Evolutionary conservation across 2,329 filamentous ascomycete genomes (phyloP).

Genomic region (Cryphonectria japonica): DNA sequence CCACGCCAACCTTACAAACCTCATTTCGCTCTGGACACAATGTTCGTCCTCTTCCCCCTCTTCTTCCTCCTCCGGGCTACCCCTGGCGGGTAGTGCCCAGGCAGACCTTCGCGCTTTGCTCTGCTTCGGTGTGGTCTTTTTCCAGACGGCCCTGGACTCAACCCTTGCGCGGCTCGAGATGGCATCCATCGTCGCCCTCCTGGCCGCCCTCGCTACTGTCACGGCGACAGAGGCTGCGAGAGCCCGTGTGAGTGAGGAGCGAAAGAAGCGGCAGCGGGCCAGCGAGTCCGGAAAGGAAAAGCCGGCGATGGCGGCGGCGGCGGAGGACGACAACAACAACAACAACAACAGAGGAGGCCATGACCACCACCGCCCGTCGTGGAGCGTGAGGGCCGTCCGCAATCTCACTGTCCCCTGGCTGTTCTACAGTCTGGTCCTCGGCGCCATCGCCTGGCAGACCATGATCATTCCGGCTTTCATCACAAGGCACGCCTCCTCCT

Average conservation of each 20-base stretch:
- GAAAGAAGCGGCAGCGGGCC: not conserved
- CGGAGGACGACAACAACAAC: no score
- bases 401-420: conserved; percentile 22
- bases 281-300: not conserved
- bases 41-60: not conserved
- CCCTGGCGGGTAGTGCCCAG: no score
- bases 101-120: not conserved
- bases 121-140: conserved; percentile 17
- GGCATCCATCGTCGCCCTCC: conserved; percentile 8
- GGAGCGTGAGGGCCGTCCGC: not conserved
- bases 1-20: not conserved
- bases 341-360: no score
- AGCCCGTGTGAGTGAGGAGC: no score
- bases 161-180: conserved; percentile 1
- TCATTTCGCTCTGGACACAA: conserved; percentile 11
- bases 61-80: no score
- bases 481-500: not conserved
- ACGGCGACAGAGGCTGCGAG: conserved; percentile 8
- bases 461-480: conserved; percentile 19
- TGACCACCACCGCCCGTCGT: not conserved
- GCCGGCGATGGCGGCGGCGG: not conserved
- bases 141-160: conserved; percentile 16
- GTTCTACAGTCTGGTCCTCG: conserved; percentile 4
- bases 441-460: conserved; percentile 15
- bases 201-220: conserved; percentile 13